Percentiles rank a stretch among this genome's conserved stretches.
Evolutionary conservation across 768 basidiomycete genomes (phyloP).

Genomic region (Boletus bicolor): DNA sequence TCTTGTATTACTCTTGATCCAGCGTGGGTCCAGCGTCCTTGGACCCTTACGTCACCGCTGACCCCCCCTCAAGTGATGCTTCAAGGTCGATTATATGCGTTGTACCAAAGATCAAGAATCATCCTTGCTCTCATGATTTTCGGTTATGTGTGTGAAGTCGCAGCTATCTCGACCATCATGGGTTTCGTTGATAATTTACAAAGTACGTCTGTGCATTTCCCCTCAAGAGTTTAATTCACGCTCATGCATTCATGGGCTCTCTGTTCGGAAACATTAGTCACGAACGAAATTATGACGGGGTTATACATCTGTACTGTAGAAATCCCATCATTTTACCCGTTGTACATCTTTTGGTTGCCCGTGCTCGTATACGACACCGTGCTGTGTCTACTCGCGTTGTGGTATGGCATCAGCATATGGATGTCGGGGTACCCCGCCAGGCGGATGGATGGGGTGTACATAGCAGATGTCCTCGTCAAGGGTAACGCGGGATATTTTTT

Average conservation of each 20-base stretch:
- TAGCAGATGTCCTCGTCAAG: background rate
- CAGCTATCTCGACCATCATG: background rate
- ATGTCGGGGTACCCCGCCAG: background rate
- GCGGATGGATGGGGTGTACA: background rate
- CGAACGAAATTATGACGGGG: background rate
- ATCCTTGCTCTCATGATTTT: slow-evolving; percentile 3
- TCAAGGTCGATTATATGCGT: slow-evolving; percentile 11
- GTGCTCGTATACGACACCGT: background rate
- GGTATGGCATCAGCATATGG: background rate
- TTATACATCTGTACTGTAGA: background rate
- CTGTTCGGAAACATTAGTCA: background rate
- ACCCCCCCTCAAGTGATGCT: slow-evolving; percentile 10
- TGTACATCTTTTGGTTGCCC: background rate
- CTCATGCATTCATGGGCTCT: no score
- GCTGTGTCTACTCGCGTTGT: background rate
- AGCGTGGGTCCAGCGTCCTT: background rate
- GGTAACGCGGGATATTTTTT: background rate
- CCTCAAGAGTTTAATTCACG: no score
- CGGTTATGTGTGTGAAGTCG: slow-evolving; percentile 2
- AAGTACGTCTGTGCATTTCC: background rate
- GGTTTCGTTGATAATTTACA: background rate
- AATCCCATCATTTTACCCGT: no score
- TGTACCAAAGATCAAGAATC: slow-evolving; percentile 6
- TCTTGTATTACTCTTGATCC: background rate
- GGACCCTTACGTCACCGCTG: background rate